Evolutionary conservation across 371 early-diverging fungal genomes (phyloP).

Genomic region (Mucor indicus): DNA sequence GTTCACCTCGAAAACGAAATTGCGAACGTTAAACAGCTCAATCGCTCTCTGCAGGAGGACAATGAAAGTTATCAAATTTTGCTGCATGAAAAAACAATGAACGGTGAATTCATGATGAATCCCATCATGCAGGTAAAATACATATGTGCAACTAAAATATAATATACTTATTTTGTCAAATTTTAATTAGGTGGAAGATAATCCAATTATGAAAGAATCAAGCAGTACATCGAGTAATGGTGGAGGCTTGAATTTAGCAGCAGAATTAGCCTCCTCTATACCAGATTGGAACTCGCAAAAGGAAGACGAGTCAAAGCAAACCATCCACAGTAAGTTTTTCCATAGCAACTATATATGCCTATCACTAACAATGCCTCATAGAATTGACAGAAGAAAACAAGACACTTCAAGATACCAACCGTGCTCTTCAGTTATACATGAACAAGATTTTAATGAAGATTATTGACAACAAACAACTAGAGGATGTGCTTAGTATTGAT

Average conservation of each 20-base stretch:
- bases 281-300: conserved; percentile 22
- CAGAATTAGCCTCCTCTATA: conserved; percentile 51
- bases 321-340: conserved; percentile 12
- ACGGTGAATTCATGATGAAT: conserved; percentile 74
- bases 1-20: conserved; percentile 57
- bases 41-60: conserved; percentile 75
- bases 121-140: conserved; percentile 46
- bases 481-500: conserved; percentile 49
- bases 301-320: conserved; percentile 10
- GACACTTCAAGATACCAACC: conserved; percentile 41
- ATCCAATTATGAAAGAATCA: conserved; percentile 7
- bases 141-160: not conserved
- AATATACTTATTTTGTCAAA: no score
- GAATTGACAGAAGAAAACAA: conserved; percentile 46
- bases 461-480: conserved; percentile 43
- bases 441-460: conserved; percentile 52
- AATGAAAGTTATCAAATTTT: conserved; percentile 83
- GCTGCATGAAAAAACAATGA: conserved; percentile 78
- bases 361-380: conserved; percentile 2
- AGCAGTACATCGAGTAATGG: conserved; percentile 4
- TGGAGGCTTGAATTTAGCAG: conserved; percentile 50
- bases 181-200: conserved; percentile 10
- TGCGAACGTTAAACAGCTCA: conserved; percentile 63
- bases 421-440: conserved; percentile 49
- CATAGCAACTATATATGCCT: not conserved